phyloP scores from a whole-genome alignment of 2,329 filamentous ascomycete species.

The Zalaria sp. region DNA sequence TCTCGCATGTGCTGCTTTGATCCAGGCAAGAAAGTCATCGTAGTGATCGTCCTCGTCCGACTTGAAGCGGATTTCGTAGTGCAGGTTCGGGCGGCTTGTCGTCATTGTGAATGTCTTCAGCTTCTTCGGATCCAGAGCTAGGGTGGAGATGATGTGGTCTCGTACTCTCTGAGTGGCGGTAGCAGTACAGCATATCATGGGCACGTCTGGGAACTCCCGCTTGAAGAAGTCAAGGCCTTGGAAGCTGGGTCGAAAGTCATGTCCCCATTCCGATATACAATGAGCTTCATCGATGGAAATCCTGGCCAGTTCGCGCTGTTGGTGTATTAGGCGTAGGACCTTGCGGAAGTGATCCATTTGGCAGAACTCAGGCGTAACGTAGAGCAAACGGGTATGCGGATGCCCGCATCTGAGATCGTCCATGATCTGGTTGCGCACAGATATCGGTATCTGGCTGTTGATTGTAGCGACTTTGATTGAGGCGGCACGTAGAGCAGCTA shows the following conservation, averaged over 20 bases:
- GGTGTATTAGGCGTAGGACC: conserved; percentile 56
- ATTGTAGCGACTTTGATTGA: conserved; percentile 72
- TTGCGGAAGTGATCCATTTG: conserved; percentile 63
- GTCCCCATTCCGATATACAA: conserved; percentile 96
- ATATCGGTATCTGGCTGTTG: conserved; percentile 62
- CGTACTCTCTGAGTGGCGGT: conserved; percentile 74
- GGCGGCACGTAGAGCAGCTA: conserved; percentile 59
- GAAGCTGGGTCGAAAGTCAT: conserved; percentile 91
- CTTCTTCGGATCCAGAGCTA: conserved; percentile 51
- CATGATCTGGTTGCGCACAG: conserved; percentile 55
- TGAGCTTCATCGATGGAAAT: conserved; percentile 91
- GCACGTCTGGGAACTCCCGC: conserved; percentile 65
- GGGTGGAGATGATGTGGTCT: conserved; percentile 64
- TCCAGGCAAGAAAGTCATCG: conserved; percentile 61
- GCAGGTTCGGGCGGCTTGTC: conserved; percentile 70
- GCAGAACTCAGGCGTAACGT: conserved; percentile 88
- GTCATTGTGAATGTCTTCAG: conserved; percentile 70
- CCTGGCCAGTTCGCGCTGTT: conserved; percentile 71
- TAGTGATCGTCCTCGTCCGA: conserved; percentile 62
- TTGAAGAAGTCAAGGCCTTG: conserved; percentile 79
- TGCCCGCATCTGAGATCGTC: conserved; percentile 79
- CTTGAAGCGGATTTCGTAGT: conserved; percentile 80
- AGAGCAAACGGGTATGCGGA: conserved; percentile 68
- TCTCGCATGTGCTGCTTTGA: conserved; percentile 57
- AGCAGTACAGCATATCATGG: conserved; percentile 84